Conservation (phyloP, 805 yeast species). For the Nakazawaea holstii region DNA sequence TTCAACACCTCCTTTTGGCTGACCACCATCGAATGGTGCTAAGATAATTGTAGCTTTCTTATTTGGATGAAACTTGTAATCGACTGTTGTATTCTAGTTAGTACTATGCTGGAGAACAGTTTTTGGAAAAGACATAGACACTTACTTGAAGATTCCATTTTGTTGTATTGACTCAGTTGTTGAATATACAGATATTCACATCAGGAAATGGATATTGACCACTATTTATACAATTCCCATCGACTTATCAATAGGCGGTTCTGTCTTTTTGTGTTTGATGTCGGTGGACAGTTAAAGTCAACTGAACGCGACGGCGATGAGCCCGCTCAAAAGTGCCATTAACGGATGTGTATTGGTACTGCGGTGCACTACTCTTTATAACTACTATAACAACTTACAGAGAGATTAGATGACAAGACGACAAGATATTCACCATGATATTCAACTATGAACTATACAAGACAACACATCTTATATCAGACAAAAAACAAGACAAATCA, state of each 20-base stretch:
- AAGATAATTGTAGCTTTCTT: constrained; percentile 64
- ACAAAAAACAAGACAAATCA: too few species aligned
- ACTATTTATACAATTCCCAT: background rate
- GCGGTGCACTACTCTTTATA: too few species aligned
- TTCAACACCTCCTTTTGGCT: constrained; percentile 90
- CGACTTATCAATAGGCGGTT: too few species aligned
- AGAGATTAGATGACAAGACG: too few species aligned
- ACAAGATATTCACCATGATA: too few species aligned
- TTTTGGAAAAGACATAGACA: too few species aligned
- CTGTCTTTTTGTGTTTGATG: too few species aligned
- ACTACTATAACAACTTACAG: too few species aligned
- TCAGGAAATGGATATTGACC: background rate
- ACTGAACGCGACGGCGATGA: constrained; percentile 2
- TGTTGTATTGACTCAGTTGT: background rate
- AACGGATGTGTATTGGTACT: too few species aligned
- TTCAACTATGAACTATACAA: too few species aligned
- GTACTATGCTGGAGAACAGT: too few species aligned
- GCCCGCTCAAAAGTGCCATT: background rate
- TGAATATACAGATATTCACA: background rate
- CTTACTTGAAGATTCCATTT: background rate
- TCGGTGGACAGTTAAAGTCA: constrained; percentile 1
- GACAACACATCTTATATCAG: too few species aligned
- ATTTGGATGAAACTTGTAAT: constrained; percentile 49
- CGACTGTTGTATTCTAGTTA: constrained; percentile 14
- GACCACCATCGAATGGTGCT: constrained; percentile 97